A percentile compares a stretch with the other conserved stretches of the same genome.
Conservation (phyloP, 2,329 filamentous ascomycete genomes). For the Fusarium austroafricanum region DNA sequence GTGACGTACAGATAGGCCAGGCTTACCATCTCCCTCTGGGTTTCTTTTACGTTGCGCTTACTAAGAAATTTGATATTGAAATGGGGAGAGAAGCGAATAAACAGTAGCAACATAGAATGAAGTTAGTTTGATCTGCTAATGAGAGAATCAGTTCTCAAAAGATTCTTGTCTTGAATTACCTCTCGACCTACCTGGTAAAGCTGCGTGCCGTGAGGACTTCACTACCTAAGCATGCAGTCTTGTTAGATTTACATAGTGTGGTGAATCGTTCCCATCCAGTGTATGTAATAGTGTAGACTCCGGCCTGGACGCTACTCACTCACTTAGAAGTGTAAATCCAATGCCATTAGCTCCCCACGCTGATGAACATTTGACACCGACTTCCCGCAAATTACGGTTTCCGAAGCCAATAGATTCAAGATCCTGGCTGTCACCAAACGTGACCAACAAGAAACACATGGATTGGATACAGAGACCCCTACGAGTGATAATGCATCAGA, state of each 20-base stretch:
- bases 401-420: conserved; percentile 11
- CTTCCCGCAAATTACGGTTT: background rate
- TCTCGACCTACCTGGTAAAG: background rate
- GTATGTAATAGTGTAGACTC: background rate
- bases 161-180: background rate
- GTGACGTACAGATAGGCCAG: conserved; percentile 35
- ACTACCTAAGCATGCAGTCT: background rate
- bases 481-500: background rate
- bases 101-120: conserved; percentile 34
- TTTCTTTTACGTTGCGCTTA: conserved; percentile 26
- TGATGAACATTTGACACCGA: background rate
- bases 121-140: conserved; percentile 30
- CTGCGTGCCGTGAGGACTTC: background rate
- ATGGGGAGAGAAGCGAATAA: conserved; percentile 13
- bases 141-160: background rate
- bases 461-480: background rate
- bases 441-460: conserved; percentile 25
- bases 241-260: background rate
- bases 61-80: conserved; percentile 27
- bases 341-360: background rate
- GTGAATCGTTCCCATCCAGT: background rate
- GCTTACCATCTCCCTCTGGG: conserved; percentile 23
- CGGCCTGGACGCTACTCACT: background rate
- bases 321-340: background rate
- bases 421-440: conserved; percentile 11